Evolutionary conservation across 1,284 basidiomycete genomes (phyloP), one percentile per base, ranked within the genome.

Genomic region (Malassezia sp.): DNA sequence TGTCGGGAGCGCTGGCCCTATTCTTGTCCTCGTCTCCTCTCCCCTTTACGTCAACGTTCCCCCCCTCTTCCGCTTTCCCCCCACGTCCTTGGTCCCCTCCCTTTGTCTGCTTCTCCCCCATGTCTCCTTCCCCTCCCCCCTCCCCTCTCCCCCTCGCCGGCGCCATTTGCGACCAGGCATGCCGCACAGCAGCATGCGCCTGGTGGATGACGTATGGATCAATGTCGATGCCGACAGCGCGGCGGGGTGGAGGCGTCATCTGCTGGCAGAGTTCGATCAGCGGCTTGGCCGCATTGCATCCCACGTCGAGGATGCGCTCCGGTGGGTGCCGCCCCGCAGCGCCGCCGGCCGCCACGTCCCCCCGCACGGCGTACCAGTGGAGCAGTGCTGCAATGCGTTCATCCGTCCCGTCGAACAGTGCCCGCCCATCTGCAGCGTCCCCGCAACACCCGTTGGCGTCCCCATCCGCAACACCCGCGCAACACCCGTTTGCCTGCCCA

Each of bases 201-300:
- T 44, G 30, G 12, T 21, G 21, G 15, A 50, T 22, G 5, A 50
- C 32, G 5, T 24, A 20, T 9, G 35, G 17, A 29, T 50, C 48
- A 21, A 50, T 50, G 27, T 50, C 48, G 10, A 50, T 42, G n/a
- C 48, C 48, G 10, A 44, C 24, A 2, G 38, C 48, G 10, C 28
- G 17, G 15, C 14, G 22, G 7, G 34, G 47, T 23, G 47, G 33
- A 17, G 41, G 36, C 12, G 38, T 27, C n/a, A 34, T 15, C 6
- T 27, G 17, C 32, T 50, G 42, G 17, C 42, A 44, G 23, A 50
- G 43, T 32, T 50, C 48, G 12, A 50, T 35, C 6, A 50, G 38
- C 29, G 48, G 48, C 27, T 50, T 50, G 12, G 48, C 48, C 18
- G 48, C 48, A 24, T 50, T 50, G 48, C 48, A 50, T 4, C 48